Evolutionary conservation across 1,139 yeast genomes (phyloP).

Genomic region (Suhomyces terraborum): DNA sequence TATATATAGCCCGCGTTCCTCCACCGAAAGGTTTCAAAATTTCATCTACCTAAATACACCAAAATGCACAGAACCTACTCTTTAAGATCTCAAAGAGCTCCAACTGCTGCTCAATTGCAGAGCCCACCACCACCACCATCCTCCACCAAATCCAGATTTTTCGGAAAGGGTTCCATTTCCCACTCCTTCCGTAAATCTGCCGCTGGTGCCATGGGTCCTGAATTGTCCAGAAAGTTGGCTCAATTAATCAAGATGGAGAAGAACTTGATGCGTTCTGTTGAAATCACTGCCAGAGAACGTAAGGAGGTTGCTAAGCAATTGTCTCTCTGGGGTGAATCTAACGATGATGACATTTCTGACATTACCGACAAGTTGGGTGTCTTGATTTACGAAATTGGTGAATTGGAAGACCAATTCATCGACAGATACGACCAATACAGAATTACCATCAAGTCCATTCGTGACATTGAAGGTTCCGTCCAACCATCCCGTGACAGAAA

Average conservation of each 20-base stretch:
- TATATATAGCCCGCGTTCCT: slow-evolving; percentile 12
- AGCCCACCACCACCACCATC: slow-evolving; percentile 82
- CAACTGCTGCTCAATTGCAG: slow-evolving; percentile 79
- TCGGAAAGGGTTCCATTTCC: slow-evolving; percentile 71
- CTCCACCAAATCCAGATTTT: slow-evolving; percentile 65
- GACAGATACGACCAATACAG: slow-evolving; percentile 87
- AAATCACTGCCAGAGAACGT: slow-evolving; percentile 75
- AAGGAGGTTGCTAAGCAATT: slow-evolving; percentile 83
- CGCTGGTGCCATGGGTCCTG: slow-evolving; percentile 79
- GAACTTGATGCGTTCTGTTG: slow-evolving; percentile 77
- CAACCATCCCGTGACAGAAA: slow-evolving; percentile 88
- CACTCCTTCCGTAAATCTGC: slow-evolving; percentile 67
- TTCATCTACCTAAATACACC: slow-evolving; percentile 2
- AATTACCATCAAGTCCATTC: slow-evolving; percentile 74
- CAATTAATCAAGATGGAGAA: slow-evolving; percentile 81
- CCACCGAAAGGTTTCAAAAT: not conserved
- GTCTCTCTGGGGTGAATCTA: slow-evolving; percentile 82
- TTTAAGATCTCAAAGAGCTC: slow-evolving; percentile 75
- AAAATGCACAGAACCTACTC: slow-evolving; percentile 83
- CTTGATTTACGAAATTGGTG: slow-evolving; percentile 78
- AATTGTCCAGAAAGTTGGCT: slow-evolving; percentile 72
- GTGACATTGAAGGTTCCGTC: slow-evolving; percentile 85
- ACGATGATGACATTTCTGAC: slow-evolving; percentile 83
- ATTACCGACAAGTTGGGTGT: slow-evolving; percentile 87
- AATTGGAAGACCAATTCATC: slow-evolving; percentile 83